phyloP scores from a whole-genome alignment of 371 early-diverging fungal species.

The Mucor circinelloides region DNA sequence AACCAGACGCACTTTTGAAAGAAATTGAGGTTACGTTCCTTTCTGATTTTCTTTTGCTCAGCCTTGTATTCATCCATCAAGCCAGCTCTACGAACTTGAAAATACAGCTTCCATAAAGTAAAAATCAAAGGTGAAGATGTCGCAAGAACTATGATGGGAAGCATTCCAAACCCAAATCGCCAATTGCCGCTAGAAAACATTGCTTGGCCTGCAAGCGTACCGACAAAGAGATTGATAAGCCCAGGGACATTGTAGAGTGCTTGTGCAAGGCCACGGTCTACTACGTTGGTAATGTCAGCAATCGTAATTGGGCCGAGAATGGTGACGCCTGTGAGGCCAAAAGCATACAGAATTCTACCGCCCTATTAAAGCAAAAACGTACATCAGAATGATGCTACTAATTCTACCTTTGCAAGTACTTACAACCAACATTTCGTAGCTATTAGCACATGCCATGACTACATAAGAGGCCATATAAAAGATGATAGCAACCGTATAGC shows the following conservation, averaged over 20 bases:
- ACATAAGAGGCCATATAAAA: too few species aligned
- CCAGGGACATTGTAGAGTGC: conserved; percentile 29
- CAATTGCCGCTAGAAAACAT: conserved; percentile 9
- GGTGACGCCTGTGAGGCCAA: too few species aligned
- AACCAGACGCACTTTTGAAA: conserved; percentile 29
- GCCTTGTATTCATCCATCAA: conserved; percentile 11
- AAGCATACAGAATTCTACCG: too few species aligned
- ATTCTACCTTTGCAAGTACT: too few species aligned
- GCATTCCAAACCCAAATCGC: conserved; percentile 34
- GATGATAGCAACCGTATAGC: too few species aligned
- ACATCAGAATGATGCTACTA: too few species aligned
- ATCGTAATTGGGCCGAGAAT: too few species aligned
- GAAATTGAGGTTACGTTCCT: background rate
- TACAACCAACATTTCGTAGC: too few species aligned
- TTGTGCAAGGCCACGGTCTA: too few species aligned
- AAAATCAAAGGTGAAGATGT: conserved; percentile 19
- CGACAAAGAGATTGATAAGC: conserved; percentile 33
- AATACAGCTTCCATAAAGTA: conserved; percentile 18
- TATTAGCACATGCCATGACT: too few species aligned
- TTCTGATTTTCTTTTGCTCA: background rate
- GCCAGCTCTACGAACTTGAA: conserved; percentile 10
- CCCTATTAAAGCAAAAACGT: too few species aligned
- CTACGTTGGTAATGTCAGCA: too few species aligned
- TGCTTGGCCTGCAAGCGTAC: conserved; percentile 22
- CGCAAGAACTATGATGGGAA: conserved; percentile 15